These are phyloP conservation scores for Globisporangium takayamanum DNA, from an alignment of 352 stramenopile species.

Conservation along the genomic window DNA sequence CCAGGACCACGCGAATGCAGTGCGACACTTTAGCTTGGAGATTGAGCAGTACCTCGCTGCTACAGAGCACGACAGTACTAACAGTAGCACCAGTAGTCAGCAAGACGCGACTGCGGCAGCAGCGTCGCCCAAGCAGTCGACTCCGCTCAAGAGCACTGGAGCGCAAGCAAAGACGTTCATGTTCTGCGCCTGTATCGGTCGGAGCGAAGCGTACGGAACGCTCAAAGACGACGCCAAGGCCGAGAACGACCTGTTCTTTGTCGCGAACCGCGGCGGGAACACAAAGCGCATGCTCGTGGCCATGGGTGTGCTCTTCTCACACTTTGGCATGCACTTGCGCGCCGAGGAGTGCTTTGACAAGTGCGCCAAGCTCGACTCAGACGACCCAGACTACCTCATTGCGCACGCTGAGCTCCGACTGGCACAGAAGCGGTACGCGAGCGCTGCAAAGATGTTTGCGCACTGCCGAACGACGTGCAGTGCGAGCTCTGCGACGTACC, in stretches of 20 bases:
- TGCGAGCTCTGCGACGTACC: slow-evolving; percentile 21
- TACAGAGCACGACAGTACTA: not conserved
- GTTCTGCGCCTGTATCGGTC: slow-evolving; percentile 33
- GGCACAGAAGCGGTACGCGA: slow-evolving; percentile 30
- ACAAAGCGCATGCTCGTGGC: slow-evolving; percentile 20
- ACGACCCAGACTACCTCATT: slow-evolving; percentile 38
- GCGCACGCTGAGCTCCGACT: slow-evolving; percentile 43
- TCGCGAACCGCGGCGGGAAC: slow-evolving; percentile 34
- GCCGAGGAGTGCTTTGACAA: slow-evolving; percentile 39
- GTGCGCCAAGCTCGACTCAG: slow-evolving; percentile 21
- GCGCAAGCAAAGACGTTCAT: slow-evolving; percentile 29
- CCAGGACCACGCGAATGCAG: slow-evolving; percentile 22
- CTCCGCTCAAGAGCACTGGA: not conserved
- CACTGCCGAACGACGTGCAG: slow-evolving; percentile 24
- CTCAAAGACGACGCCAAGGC: slow-evolving; percentile 24
- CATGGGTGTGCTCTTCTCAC: slow-evolving; percentile 48
- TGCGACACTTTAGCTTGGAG: slow-evolving; percentile 33
- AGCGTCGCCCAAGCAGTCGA: not conserved
- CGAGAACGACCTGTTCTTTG: slow-evolving; percentile 26
- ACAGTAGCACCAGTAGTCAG: not conserved
- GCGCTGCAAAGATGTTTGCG: slow-evolving; percentile 30
- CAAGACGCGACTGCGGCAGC: not conserved
- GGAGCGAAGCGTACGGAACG: slow-evolving; percentile 27
- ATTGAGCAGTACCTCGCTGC: slow-evolving; percentile 24
- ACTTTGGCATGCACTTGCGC: slow-evolving; percentile 47